A percentile compares a stretch with the other conserved stretches of the same genome.
Evolutionary conservation across 129 eudicot species (phyloP).

Genomic region (Lactuca sativa): DNA sequence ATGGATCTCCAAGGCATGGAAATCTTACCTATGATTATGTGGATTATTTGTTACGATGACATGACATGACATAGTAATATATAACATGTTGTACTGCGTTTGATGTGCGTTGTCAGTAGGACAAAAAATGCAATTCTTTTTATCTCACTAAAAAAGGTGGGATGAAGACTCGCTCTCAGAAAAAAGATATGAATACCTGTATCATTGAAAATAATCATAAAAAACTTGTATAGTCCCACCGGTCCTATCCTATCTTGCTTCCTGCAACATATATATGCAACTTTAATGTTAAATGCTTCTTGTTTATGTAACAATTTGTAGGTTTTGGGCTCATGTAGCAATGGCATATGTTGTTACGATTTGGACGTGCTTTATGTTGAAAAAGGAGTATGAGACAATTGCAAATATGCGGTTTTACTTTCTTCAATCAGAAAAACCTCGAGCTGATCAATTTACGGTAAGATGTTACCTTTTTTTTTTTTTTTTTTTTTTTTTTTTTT

Average conservation of each 20-base stretch:
- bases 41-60: background rate
- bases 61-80: background rate
- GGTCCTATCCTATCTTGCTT: too few relatives aligned
- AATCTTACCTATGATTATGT: conserved; percentile 5
- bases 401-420: conserved; percentile 78
- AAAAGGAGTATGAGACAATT: conserved; percentile 70
- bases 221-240: too few relatives aligned
- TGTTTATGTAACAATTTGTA: conserved; percentile 22
- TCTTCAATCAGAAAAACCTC: conserved; percentile 79
- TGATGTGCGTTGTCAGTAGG: too few relatives aligned
- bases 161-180: too few relatives aligned
- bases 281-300: background rate
- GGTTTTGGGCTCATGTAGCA: conserved; percentile 84
- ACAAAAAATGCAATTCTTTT: too few relatives aligned
- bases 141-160: too few relatives aligned
- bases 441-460: conserved; percentile 95
- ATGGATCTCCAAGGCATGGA: conserved; percentile 64
- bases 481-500: background rate
- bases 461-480: conserved; percentile 20
- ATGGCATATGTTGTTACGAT: conserved; percentile 79
- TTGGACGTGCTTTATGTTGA: conserved; percentile 83
- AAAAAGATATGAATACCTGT: too few relatives aligned
- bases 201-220: too few relatives aligned
- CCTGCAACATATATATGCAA: too few relatives aligned
- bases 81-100: too few relatives aligned